A percentile compares a stretch with the other conserved stretches of the same genome.
Evolutionary conservation across 2,329 filamentous ascomycete genomes (phyloP).

Genomic region (Dothiorella sarmentorum): DNA sequence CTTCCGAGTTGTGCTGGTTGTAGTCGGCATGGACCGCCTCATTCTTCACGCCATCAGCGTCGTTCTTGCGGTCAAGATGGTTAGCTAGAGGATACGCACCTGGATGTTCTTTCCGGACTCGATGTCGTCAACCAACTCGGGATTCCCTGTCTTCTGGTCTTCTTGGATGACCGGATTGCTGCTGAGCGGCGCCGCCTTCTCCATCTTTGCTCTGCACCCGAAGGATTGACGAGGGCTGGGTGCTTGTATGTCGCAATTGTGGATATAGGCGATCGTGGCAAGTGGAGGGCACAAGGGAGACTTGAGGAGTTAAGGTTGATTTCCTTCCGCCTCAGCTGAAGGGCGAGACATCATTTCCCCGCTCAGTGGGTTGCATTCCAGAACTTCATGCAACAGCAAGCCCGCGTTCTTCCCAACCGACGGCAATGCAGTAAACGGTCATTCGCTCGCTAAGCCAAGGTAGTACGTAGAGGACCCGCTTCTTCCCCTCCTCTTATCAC

Average conservation of each 20-base stretch:
- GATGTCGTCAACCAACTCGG: neutral
- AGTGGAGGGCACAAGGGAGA: neutral
- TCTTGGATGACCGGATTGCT: conserved; percentile 13
- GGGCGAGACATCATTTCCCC: neutral
- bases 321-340: neutral
- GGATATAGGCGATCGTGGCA: neutral
- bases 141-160: neutral
- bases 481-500: neutral
- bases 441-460: conserved; percentile 3
- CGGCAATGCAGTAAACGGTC: neutral
- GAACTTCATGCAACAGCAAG: neutral
- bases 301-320: neutral
- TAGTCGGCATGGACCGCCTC: conserved; percentile 12
- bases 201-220: neutral
- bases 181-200: conserved; percentile 3
- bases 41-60: neutral
- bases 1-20: conserved; percentile 11
- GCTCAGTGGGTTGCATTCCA: neutral
- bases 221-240: neutral
- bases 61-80: neutral
- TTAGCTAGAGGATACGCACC: neutral
- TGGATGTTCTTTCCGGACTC: neutral
- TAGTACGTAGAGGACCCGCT: conserved; percentile 4
- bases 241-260: neutral
- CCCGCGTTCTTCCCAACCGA: neutral